Base-by-base conservation (phyloP, 225 moss, liverwort and hornwort species). In the Marchantia polymorpha region DNA sequence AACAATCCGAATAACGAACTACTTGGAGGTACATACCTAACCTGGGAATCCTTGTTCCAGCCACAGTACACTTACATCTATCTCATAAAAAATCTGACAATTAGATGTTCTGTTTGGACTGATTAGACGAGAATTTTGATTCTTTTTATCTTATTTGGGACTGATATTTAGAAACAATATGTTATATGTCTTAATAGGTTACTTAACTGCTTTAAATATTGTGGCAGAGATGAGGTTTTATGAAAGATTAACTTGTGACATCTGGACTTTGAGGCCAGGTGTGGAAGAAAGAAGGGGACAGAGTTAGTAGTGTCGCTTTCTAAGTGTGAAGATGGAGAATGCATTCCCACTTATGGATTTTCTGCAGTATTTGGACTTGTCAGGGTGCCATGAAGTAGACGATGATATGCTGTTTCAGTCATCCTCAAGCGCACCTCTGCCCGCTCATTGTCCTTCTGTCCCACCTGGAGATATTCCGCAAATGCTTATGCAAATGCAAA, bases 331-430 rank as follows among this genome's bases (percentile, higher is more conserved):
- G 64, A 26, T 72, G 90, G 86, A 86, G 48, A 52, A 58, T 52
- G 59, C 13, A 46, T 52, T 55, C 52, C 58, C 10, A 22, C 49
- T 71, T 71, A 71, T 51, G 51, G 49, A 14, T 53, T 29, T 55
- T 71, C 53, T 64, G 82, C 89, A 94, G 94, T 89, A 72, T 65
- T 86, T 94, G 85, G 91, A 94, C 69, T 81, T 92, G 50, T 88
- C 92, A 83, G 87, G 89, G 39, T 94, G 94, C 79, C 79, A 81
- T 50, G 89, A 88, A 84, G 83, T 94, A 75, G 89, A 85, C n/a
- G 83, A 77, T 68, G 73, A 84, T 22, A 81, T 85, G 68, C 80
- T 94, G 69, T 85, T 91, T 79, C 75, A 84, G 14, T 89, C 92
- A 29, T 85, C 88, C 75, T 84, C 86, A 66, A 83, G 80, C 67